These are phyloP conservation scores for Fomes fomentarius DNA, from an alignment of 1,284 basidiomycete species.

Conservation along the genomic window DNA sequence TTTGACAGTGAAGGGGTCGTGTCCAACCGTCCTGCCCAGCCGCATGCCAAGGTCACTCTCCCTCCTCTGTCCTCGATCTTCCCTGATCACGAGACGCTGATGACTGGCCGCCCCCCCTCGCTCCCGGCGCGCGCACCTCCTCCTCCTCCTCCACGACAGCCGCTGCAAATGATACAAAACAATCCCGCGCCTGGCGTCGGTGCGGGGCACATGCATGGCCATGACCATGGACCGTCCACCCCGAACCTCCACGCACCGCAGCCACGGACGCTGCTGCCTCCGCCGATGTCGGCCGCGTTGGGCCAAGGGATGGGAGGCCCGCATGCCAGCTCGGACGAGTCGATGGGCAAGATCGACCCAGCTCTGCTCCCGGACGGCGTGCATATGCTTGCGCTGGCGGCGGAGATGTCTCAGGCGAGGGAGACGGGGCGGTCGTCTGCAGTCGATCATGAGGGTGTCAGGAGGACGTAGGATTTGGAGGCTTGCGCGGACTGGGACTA, in stretches of 20 bases:
- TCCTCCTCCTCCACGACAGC: constrained; percentile 6
- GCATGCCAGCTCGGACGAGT: not conserved
- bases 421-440: not conserved
- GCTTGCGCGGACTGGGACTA: too few species aligned
- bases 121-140: too few species aligned
- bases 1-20: too few species aligned
- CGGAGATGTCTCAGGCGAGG: constrained; percentile 3
- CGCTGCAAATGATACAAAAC: too few species aligned
- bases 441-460: not conserved
- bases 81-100: not conserved
- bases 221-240: too few species aligned
- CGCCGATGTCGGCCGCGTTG: too few species aligned
- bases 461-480: not conserved
- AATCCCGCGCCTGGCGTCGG: too few species aligned
- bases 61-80: constrained; percentile 13
- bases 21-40: too few species aligned
- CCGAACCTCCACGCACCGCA: too few species aligned
- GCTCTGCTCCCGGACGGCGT: constrained; percentile 13
- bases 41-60: constrained; percentile 11
- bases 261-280: too few species aligned
- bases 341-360: constrained; percentile 16
- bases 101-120: not conserved
- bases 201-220: too few species aligned
- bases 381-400: constrained; percentile 17
- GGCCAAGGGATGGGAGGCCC: not conserved